Percentiles rank a stretch among this genome's conserved stretches.
phyloP scores from a whole-genome alignment of 2,329 filamentous ascomycete genomes.

The Phialophora expanda region DNA sequence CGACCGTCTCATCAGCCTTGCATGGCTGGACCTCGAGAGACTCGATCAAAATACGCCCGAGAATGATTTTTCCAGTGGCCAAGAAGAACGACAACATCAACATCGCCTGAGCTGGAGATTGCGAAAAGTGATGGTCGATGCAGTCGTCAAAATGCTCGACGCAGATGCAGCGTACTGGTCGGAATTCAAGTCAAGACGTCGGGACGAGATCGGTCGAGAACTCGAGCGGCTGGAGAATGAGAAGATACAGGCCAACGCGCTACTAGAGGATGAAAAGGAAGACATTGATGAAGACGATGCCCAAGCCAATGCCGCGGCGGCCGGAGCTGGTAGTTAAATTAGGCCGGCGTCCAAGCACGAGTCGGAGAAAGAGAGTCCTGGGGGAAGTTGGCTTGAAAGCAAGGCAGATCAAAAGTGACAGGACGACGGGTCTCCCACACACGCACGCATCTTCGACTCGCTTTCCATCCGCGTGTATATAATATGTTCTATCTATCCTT shows the following conservation, averaged over 20 bases:
- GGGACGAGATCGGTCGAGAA: constrained; percentile 12
- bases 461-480: background rate
- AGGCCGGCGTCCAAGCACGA: background rate
- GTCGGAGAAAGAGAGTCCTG: background rate
- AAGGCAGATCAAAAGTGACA: background rate
- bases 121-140: constrained; percentile 28
- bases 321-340: background rate
- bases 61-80: background rate
- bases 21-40: constrained; percentile 20
- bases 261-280: background rate
- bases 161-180: constrained; percentile 26
- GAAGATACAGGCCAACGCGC: background rate
- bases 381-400: background rate
- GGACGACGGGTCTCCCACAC: background rate
- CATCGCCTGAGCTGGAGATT: constrained; percentile 7
- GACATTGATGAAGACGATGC: background rate
- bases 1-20: constrained; percentile 32
- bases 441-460: background rate
- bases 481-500: no score
- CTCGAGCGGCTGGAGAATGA: background rate
- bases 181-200: constrained; percentile 13
- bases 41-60: background rate
- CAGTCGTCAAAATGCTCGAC: constrained; percentile 29
- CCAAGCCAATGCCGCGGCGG: background rate
- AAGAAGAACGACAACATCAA: background rate